These are phyloP conservation scores for Castanea sativa DNA, from an alignment of 306 rosid species.

Conservation along the genomic window DNA sequence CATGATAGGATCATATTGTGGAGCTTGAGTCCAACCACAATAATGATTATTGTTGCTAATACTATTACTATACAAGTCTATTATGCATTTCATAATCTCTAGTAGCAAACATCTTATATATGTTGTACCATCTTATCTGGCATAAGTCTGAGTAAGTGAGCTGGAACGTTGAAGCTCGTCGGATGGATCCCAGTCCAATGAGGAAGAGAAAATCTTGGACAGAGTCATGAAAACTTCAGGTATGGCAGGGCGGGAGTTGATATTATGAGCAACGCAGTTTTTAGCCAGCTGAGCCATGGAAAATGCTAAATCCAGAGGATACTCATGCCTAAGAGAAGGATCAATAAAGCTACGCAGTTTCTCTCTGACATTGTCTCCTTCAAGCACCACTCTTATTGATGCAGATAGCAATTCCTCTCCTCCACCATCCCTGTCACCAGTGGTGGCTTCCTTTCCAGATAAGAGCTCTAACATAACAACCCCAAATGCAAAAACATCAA, in stretches of 20 bases:
- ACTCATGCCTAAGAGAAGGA: slow-evolving; percentile 38
- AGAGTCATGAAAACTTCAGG: slow-evolving; percentile 45
- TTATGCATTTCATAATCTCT: not conserved
- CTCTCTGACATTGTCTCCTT: slow-evolving; percentile 57
- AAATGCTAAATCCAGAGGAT: slow-evolving; percentile 66
- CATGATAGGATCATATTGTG: no score
- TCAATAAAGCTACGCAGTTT: slow-evolving; percentile 60
- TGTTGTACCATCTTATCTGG: slow-evolving; percentile 21
- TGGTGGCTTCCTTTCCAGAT: slow-evolving; percentile 56
- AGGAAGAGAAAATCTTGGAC: slow-evolving; percentile 63
- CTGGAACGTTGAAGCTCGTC: slow-evolving; percentile 46
- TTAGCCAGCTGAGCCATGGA: slow-evolving; percentile 65
- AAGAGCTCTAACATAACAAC: slow-evolving; percentile 68
- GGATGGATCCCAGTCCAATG: slow-evolving; percentile 70
- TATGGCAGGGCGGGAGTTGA: slow-evolving; percentile 52
- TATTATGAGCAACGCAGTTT: slow-evolving; percentile 44
- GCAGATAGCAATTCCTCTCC: slow-evolving; percentile 28
- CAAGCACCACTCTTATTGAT: slow-evolving; percentile 33
- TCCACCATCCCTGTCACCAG: slow-evolving; percentile 9
- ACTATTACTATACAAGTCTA: no score
- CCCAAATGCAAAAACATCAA: slow-evolving; percentile 73
- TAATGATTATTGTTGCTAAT: no score
- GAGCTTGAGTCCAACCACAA: no score
- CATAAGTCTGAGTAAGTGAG: slow-evolving; percentile 30
- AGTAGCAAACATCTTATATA: not conserved